These are phyloP conservation scores for Tetramitus jugosus DNA, from an alignment of 208 protist species.

Conservation along the genomic window DNA sequence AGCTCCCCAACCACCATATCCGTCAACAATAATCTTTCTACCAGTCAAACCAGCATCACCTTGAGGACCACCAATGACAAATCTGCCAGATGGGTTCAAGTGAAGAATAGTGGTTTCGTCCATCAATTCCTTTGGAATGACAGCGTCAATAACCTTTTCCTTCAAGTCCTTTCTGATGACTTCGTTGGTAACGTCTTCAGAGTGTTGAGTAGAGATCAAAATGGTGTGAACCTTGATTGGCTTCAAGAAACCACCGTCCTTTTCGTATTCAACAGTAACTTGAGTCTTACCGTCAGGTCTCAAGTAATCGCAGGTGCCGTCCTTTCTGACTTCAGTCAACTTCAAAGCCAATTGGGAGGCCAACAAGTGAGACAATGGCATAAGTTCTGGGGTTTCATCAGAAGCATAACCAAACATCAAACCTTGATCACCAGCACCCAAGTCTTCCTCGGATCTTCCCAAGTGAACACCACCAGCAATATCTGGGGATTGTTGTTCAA, in stretches of 20 bases:
- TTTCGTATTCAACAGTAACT: conserved; percentile 97
- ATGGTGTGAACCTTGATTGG: conserved; percentile 92
- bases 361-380: conserved; percentile 95
- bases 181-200: conserved; percentile 83
- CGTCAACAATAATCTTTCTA: conserved; percentile 99
- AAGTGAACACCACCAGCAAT: conserved; percentile 95
- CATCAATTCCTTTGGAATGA: conserved; percentile 84
- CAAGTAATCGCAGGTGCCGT: conserved; percentile 81
- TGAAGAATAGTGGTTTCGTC: conserved; percentile 91
- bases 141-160: conserved; percentile 84
- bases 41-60: conserved; percentile 98
- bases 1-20: conserved; percentile 99
- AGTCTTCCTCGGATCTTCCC: conserved; percentile 73
- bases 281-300: conserved; percentile 98
- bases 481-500: conserved; percentile 97
- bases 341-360: conserved; percentile 79
- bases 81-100: conserved; percentile 97
- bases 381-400: conserved; percentile 94
- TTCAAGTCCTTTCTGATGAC: conserved; percentile 77
- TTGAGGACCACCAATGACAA: conserved; percentile 98
- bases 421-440: conserved; percentile 98
- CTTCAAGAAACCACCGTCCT: conserved; percentile 64
- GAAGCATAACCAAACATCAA: conserved; percentile 99
- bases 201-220: conserved; percentile 98
- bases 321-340: conserved; percentile 89